These are phyloP conservation scores for Nidula niveotomentosa DNA, from an alignment of 1,284 basidiomycete genomes.

Conservation along the genomic window DNA sequence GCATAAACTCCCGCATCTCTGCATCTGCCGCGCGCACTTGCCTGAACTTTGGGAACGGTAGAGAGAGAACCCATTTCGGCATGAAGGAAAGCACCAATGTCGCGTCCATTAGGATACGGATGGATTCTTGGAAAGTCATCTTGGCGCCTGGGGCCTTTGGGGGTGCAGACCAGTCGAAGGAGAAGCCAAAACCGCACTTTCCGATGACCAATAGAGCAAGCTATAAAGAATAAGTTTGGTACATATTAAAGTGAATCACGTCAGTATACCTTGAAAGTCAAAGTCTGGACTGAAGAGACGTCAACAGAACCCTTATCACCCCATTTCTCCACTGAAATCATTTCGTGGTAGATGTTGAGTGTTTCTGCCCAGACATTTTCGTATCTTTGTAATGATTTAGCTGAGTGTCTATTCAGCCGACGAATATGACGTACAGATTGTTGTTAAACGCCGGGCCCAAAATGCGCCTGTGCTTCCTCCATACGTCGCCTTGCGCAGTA, in stretches of 20 bases:
- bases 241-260: not conserved
- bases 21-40: constrained; percentile 17
- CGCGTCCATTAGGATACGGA: constrained; percentile 35
- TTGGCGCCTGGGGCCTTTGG: constrained; percentile 30
- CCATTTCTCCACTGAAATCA: constrained; percentile 44
- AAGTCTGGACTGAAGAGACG: constrained; percentile 33
- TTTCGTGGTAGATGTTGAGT: constrained; percentile 39
- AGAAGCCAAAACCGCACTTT: constrained; percentile 50
- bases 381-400: constrained; percentile 29
- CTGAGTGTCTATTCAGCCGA: not conserved
- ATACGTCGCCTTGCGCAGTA: constrained; percentile 39
- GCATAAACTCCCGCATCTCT: constrained; percentile 40
- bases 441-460: constrained; percentile 49
- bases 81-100: constrained; percentile 19
- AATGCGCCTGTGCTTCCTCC: constrained; percentile 49
- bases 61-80: constrained; percentile 40
- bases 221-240: constrained; percentile 17
- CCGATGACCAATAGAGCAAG: constrained; percentile 48
- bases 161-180: constrained; percentile 42
- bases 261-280: constrained; percentile 37
- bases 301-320: constrained; percentile 29
- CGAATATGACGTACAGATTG: constrained; percentile 31
- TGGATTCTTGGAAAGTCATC: constrained; percentile 43
- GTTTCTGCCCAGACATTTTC: constrained; percentile 44
- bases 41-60: constrained; percentile 33